Evolutionary conservation across 352 stramenopile species (phyloP), one percentile per base, ranked within the genome.

Genomic region (Elongisporangium anandrum): DNA sequence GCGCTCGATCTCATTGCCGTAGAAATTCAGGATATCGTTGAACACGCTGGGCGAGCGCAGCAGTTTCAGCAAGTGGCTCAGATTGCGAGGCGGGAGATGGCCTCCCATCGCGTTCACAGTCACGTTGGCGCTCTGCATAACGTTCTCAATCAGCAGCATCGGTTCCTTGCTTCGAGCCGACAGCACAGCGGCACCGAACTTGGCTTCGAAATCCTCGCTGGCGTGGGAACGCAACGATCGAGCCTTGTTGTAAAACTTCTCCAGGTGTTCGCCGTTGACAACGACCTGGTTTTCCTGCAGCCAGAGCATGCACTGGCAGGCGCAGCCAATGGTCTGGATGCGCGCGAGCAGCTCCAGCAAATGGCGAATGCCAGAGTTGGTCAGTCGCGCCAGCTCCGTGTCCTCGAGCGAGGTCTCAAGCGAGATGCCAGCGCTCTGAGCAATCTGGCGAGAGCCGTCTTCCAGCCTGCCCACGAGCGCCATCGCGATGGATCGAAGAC

Each of bases 71-170:
- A 93, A 29, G 19, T 88, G 71, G 45, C 54, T 69, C 15, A 92
- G 57, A 47, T 82, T 75, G 1, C 70, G 74, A 16, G 72, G 71
- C n/a, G 77, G 77, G 26, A 65, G 80, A 52, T 62, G 73, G 24
- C 74, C 72, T 19, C 74, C 77, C 3, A 69, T 26, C 19, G 72
- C 69, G 15, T 55, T 29, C 4, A 82, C 56, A 16, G 61, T 38
- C 12, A 78, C 55, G 20, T 70, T 72, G 12, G 83, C 83, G 56
- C 82, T 88, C 50, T 90, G 79, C 74, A 90, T 87, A 21, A 92
- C 79, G 54, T 87, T 72, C 57, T 91, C 81, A 53, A 92, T 90
- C 51, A 92, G 63, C 23, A 90, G 63, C 63, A 87, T 72, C 5
- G 79, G 76, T 15, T 80, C 76, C 26, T 75, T 72, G 60, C 68